A percentile compares a stretch with the other conserved stretches of the same genome.
Conservation (phyloP, 306 rosid genomes). For the Vicia faba region DNA sequence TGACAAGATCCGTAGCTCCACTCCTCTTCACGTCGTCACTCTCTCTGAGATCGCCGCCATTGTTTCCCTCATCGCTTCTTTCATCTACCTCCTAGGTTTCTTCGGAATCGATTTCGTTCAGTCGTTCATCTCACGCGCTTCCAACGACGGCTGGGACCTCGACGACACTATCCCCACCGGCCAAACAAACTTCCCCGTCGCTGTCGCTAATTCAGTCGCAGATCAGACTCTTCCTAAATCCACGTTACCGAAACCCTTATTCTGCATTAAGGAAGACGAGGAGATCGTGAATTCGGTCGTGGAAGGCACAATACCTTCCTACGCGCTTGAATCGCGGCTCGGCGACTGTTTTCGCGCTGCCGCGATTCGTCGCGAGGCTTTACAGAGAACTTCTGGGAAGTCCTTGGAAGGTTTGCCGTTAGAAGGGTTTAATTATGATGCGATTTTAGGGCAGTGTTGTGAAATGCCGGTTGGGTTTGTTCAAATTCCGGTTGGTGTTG, state of each 20-base stretch:
- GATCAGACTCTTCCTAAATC: constrained; percentile 15
- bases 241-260: constrained; percentile 11
- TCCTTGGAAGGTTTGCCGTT: constrained; percentile 74
- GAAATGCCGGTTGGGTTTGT: constrained; percentile 92
- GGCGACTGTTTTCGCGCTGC: constrained; percentile 77
- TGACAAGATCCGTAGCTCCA: constrained; percentile 71
- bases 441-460: constrained; percentile 93
- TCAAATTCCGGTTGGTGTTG: constrained; percentile 92
- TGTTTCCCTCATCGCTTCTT: constrained; percentile 67
- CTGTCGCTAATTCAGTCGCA: background rate
- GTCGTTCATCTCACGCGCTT: constrained; percentile 60
- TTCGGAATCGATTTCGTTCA: constrained; percentile 79
- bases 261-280: constrained; percentile 47
- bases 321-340: constrained; percentile 68
- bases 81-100: constrained; percentile 73
- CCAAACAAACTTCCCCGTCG: background rate
- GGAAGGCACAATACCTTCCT: constrained; percentile 59
- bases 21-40: constrained; percentile 68
- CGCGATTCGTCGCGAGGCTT: constrained; percentile 70
- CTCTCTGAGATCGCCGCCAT: constrained; percentile 63
- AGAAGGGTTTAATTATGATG: constrained; percentile 75
- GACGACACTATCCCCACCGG: constrained; percentile 17
- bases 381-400: constrained; percentile 63
- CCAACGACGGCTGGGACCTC: constrained; percentile 57
- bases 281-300: constrained; percentile 57